These are phyloP conservation scores for Pinus albicaulis DNA, from an alignment of 75 land plant species.

Conservation along the genomic window DNA sequence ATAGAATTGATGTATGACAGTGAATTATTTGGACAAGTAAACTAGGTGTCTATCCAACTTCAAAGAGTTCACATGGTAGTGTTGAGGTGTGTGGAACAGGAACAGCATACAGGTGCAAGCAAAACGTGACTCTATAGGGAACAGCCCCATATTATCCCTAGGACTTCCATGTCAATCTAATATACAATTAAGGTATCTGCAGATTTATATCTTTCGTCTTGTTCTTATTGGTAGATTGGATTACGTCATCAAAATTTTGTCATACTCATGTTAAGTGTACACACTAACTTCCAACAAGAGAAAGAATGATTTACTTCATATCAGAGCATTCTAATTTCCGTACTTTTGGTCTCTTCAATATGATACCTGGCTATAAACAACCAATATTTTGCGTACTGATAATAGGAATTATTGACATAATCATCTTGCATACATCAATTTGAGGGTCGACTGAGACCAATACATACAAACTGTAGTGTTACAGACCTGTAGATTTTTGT, in stretches of 20 bases:
- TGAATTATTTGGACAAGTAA: neutral
- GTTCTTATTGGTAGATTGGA: neutral
- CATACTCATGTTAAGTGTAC: neutral
- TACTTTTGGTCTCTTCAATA: neutral
- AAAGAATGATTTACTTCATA: neutral
- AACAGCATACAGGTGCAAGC: no score
- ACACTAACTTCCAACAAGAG: neutral
- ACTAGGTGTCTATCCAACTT: neutral
- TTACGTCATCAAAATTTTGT: neutral
- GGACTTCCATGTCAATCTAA: neutral
- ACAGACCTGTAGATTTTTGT: slow-evolving; percentile 24
- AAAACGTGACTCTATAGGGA: no score
- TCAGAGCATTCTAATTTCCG: neutral
- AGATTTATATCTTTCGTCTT: neutral
- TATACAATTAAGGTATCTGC: neutral
- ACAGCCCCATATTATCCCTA: neutral
- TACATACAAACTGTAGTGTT: neutral
- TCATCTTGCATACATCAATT: neutral
- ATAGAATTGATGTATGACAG: neutral
- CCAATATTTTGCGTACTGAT: neutral
- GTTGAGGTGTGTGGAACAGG: no score
- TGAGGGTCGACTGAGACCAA: neutral
- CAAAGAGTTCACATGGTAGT: neutral
- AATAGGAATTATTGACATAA: neutral
- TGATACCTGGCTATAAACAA: neutral